A percentile compares a stretch with the other conserved stretches of the same genome.
These are phyloP conservation scores for Chlorella ohadii DNA, from an alignment of 139 green algal genomes.

Conservation along the genomic window DNA sequence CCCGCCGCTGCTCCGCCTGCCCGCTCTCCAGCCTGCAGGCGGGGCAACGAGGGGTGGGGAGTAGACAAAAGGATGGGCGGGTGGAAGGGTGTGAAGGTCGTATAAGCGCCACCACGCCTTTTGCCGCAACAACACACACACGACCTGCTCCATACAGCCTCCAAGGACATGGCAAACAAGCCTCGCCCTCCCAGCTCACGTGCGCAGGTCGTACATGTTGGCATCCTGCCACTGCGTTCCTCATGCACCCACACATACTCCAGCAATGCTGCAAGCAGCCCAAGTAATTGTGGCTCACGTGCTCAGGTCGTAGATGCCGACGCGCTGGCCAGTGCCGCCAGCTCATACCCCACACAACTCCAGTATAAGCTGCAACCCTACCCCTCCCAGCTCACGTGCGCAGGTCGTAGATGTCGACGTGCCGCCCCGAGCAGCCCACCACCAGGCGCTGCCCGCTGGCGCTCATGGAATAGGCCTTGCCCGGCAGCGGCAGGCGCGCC, in stretches of 20 bases:
- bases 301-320: conserved; percentile 83
- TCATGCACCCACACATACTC: too few species aligned
- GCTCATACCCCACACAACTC: too few species aligned
- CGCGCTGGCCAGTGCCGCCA: conserved; percentile 74
- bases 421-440: conserved; percentile 76
- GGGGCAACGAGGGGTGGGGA: neutral
- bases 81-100: too few species aligned
- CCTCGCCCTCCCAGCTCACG: conserved; percentile 40
- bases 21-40: conserved; percentile 19
- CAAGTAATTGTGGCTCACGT: too few species aligned
- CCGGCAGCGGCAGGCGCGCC: conserved; percentile 62
- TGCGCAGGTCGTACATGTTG: neutral
- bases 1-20: conserved; percentile 69
- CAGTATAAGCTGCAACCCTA: too few species aligned
- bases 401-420: conserved; percentile 86
- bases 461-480: conserved; percentile 80
- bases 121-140: too few species aligned
- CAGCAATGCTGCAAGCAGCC: too few species aligned
- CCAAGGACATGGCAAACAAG: too few species aligned
- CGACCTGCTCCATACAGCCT: too few species aligned
- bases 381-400: conserved; percentile 61
- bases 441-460: conserved; percentile 66
- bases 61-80: too few species aligned
- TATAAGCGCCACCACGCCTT: too few species aligned
- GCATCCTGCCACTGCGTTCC: neutral